Conservation (phyloP, 192 early-diverging fungal genomes). For the Coemansia sp. region DNA sequence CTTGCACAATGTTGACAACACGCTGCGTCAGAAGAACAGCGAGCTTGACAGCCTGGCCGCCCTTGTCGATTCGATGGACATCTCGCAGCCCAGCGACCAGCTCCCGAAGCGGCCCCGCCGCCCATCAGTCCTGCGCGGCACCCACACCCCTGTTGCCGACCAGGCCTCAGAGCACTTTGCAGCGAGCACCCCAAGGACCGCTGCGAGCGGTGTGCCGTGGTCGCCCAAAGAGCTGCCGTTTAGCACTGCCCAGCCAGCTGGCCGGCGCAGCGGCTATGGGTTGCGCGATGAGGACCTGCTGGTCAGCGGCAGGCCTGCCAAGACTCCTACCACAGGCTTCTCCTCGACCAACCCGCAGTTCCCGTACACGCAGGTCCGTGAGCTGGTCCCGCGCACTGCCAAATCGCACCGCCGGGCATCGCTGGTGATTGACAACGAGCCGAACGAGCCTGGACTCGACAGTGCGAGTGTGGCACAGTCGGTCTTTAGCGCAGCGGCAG, state of each 20-base stretch:
- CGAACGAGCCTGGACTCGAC: background rate
- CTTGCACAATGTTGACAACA: slow-evolving; percentile 34
- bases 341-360: slow-evolving; percentile 5
- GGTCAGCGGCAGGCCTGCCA: background rate
- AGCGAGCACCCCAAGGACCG: slow-evolving; percentile 8
- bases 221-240: slow-evolving; percentile 18
- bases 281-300: slow-evolving; percentile 24
- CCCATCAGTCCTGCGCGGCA: background rate
- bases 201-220: slow-evolving; percentile 35
- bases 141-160: background rate
- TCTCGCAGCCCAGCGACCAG: background rate
- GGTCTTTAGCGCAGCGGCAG: slow-evolving; percentile 15
- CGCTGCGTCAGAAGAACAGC: slow-evolving; percentile 37
- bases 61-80: slow-evolving; percentile 13
- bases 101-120: background rate
- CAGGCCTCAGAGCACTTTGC: background rate
- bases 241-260: slow-evolving; percentile 5
- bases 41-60: slow-evolving; percentile 42
- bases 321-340: background rate
- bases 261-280: slow-evolving; percentile 20
- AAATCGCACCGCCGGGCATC: slow-evolving; percentile 31
- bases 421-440: slow-evolving; percentile 13
- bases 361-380: slow-evolving; percentile 31
- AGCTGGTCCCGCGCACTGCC: slow-evolving; percentile 27
- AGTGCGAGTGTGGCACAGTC: slow-evolving; percentile 5